Base-by-base conservation (phyloP, 257 asterid genomes). In the Avicennia marina region DNA sequence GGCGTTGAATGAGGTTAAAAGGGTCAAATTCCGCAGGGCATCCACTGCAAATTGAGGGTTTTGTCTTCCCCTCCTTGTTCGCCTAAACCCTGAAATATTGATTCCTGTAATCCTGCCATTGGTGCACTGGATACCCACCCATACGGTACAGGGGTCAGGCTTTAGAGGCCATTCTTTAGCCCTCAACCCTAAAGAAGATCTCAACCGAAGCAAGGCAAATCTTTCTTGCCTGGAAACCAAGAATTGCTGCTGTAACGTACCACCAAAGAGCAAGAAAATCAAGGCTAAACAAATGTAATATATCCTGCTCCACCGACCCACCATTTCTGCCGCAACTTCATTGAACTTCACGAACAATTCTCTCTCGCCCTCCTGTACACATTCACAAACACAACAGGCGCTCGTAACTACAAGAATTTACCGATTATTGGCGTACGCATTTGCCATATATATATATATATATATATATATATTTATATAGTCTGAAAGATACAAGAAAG, bases 121-220 rank as follows among this genome's bases (percentile, higher is more conserved):
- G 54, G 12, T 48, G 63, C 90, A 82, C 42, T 56, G 42, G 16
- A 82, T 50, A 22, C 87, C 87, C 33, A 29, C 71, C 87, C 87
- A 82, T 43, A 42, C 8, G 11, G 41, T 34, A 43, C 90, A 82
- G 26, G 86, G 90, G 60, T 79, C 79, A 24, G 72, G 27, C 45
- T 79, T 82, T 44, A 74, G 48, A 12, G 82, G 82, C 90, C 90
- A 82, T 19, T 79, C 81, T 70, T 29, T 79, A 1, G 80, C 68
- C 58, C 87, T 69, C 49, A 82, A 48, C 58, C 90, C 90, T 70
- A 82, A 74, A 4, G 87, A 76, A 64, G 87, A 79, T 79, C 90
- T 79, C 73, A 82, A 55, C 58, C 70, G 78, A 56, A 82, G 78
- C 71, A 81, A 69, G 44, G 83, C 72, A 22, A 70, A 65, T 64